Percentiles rank a stretch among this genome's conserved stretches.
Evolutionary conservation across 441 rosid genomes (phyloP).

Genomic region (Sinapis alba): DNA sequence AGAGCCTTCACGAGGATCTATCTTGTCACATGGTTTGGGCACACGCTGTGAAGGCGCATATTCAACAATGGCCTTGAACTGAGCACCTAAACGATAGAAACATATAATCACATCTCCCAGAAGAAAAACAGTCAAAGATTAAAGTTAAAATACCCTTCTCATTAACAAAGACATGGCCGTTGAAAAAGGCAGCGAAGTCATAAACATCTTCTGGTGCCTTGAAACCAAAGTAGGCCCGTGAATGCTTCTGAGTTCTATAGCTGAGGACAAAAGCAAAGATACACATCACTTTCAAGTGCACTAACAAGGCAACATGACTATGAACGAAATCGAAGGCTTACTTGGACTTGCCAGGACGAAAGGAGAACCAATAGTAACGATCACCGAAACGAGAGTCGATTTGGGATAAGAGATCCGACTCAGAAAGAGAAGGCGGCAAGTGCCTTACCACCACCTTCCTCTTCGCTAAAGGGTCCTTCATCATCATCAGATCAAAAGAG

Average conservation of each 20-base stretch:
- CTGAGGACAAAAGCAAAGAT: slow-evolving; percentile 42
- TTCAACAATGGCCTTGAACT: slow-evolving; percentile 73
- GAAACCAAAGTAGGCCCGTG: slow-evolving; percentile 77
- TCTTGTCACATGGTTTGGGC: slow-evolving; percentile 53
- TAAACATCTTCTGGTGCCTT: slow-evolving; percentile 71
- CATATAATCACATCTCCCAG: slow-evolving; percentile 32
- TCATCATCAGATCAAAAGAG: slow-evolving; percentile 26
- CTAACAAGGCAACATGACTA: neutral
- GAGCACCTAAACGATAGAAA: slow-evolving; percentile 52
- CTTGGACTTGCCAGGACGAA: slow-evolving; percentile 61
- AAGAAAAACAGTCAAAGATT: neutral
- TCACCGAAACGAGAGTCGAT: slow-evolving; percentile 54
- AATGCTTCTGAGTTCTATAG: slow-evolving; percentile 56
- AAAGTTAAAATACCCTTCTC: slow-evolving; percentile 61
- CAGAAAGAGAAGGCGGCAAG: slow-evolving; percentile 68
- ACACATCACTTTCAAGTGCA: slow-evolving; percentile 16
- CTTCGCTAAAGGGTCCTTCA: slow-evolving; percentile 53
- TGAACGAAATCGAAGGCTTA: slow-evolving; percentile 20
- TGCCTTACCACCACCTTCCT: slow-evolving; percentile 68
- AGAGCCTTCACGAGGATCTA: slow-evolving; percentile 78
- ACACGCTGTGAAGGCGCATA: slow-evolving; percentile 77
- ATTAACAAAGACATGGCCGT: slow-evolving; percentile 78
- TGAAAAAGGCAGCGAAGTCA: slow-evolving; percentile 73
- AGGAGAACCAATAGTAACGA: slow-evolving; percentile 58
- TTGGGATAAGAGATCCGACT: slow-evolving; percentile 54